Conservation (phyloP, 495 filamentous ascomycete species). For the Penicillium canescens region DNA sequence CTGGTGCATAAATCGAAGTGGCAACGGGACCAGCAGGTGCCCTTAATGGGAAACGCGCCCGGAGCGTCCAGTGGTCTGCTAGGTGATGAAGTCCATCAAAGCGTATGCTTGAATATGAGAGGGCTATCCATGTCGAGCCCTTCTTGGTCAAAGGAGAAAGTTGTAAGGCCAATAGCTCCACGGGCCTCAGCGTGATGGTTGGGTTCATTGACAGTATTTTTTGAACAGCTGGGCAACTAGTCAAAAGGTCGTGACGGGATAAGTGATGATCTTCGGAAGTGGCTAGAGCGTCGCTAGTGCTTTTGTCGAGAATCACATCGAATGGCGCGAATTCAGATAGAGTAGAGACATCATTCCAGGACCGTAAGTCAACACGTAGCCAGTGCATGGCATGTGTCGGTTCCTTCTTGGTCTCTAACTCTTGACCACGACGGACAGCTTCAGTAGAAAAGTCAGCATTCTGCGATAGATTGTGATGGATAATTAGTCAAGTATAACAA, state of each 20-base stretch:
- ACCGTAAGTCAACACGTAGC: conserved; percentile 35
- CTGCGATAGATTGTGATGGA: conserved; percentile 18
- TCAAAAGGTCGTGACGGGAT: background rate
- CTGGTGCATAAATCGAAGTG: conserved; percentile 32
- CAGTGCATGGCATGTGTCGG: conserved; percentile 35
- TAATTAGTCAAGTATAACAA: background rate
- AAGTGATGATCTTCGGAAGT: conserved; percentile 26
- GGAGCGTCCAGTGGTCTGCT: conserved; percentile 30
- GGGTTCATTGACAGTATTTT: conserved; percentile 9
- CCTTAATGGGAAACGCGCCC: conserved; percentile 35
- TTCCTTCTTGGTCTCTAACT: conserved; percentile 21
- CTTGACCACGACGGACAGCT: conserved; percentile 39
- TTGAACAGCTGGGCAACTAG: conserved; percentile 27
- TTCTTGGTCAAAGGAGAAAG: conserved; percentile 33
- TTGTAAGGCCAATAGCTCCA: conserved; percentile 40
- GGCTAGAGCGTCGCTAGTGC: conserved; percentile 45
- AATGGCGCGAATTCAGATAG: conserved; percentile 32
- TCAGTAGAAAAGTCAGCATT: conserved; percentile 47
- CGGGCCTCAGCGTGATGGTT: conserved; percentile 25
- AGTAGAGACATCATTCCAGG: conserved; percentile 33
- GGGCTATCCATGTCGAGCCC: conserved; percentile 33
- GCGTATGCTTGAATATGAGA: conserved; percentile 41
- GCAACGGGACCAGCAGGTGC: conserved; percentile 38
- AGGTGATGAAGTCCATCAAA: conserved; percentile 32
- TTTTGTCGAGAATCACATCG: conserved; percentile 44